These are phyloP conservation scores for Trichophyton equinum DNA, from an alignment of 2,329 filamentous ascomycete genomes.

Conservation along the genomic window DNA sequence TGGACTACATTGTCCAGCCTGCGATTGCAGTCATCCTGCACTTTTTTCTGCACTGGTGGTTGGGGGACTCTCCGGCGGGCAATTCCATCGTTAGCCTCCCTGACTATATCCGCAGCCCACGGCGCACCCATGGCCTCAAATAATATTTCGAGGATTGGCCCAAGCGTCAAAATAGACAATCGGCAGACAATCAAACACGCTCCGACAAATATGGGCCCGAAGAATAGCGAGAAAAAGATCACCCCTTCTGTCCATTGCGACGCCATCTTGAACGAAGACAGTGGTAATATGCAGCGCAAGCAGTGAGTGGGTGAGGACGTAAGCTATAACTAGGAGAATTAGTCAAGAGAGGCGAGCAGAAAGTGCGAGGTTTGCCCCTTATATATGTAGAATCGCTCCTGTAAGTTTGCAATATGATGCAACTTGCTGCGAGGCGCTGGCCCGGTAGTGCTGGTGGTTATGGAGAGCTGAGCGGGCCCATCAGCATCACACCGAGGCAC, in stretches of 20 bases:
- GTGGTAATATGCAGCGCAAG: too few species aligned
- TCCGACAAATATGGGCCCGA: too few species aligned
- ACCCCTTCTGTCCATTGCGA: too few species aligned
- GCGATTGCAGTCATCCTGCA: background rate
- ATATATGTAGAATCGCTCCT: background rate
- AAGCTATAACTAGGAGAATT: too few species aligned
- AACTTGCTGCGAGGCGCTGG: too few species aligned
- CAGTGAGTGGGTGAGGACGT: too few species aligned
- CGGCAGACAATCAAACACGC: too few species aligned
- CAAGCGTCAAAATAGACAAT: background rate
- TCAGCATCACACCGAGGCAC: conserved; percentile 2
- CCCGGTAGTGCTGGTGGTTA: background rate
- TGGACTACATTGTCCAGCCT: background rate
- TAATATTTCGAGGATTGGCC: background rate
- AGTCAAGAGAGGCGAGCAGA: too few species aligned
- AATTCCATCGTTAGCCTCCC: background rate
- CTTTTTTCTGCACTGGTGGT: too few species aligned
- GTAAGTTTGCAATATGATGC: background rate
- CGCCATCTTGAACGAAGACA: too few species aligned
- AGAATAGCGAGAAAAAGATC: too few species aligned
- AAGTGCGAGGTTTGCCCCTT: too few species aligned
- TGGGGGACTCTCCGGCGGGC: background rate
- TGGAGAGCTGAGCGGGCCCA: background rate
- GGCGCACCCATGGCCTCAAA: background rate
- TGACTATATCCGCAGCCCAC: background rate